Conservation (phyloP, 2,329 filamentous ascomycete species). For the Harringtonia aguacate region DNA sequence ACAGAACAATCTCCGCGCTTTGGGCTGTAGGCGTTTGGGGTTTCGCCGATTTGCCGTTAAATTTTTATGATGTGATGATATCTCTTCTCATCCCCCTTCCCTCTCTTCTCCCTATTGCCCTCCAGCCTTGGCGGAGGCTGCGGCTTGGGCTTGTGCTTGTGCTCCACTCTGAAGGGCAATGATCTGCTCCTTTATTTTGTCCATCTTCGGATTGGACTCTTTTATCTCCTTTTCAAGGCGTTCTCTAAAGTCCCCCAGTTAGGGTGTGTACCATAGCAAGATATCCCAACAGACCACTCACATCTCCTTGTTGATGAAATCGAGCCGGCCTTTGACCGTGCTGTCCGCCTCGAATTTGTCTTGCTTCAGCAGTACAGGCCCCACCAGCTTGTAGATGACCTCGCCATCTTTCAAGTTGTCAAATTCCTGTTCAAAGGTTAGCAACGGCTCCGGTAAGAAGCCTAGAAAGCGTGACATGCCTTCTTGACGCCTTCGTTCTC, state of each 20-base stretch:
- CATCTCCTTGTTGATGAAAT: slow-evolving; percentile 94
- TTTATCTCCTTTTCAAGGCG: slow-evolving; percentile 40
- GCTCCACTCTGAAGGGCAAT: slow-evolving; percentile 43
- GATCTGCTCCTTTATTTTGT: slow-evolving; percentile 49
- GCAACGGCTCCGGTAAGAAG: background rate
- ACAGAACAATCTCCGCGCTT: background rate
- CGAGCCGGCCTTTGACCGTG: slow-evolving; percentile 80
- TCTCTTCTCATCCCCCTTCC: slow-evolving; percentile 6
- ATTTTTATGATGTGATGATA: background rate
- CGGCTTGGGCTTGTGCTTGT: slow-evolving; percentile 29
- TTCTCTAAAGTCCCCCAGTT: slow-evolving; percentile 9
- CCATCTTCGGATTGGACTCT: slow-evolving; percentile 43
- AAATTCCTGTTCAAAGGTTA: slow-evolving; percentile 58
- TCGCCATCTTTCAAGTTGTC: slow-evolving; percentile 65
- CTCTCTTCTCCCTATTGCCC: slow-evolving; percentile 9
- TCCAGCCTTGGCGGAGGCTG: slow-evolving; percentile 13
- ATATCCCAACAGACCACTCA: slow-evolving; percentile 24
- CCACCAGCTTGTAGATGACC: slow-evolving; percentile 91
- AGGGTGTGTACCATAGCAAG: background rate
- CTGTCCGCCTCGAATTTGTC: slow-evolving; percentile 82
- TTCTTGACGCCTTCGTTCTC: slow-evolving; percentile 85
- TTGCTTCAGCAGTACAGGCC: slow-evolving; percentile 88
- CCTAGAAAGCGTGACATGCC: slow-evolving; percentile 30
- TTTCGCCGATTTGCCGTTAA: background rate
- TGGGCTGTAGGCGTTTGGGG: no score